phyloP scores from a whole-genome alignment of 1,284 basidiomycete genomes.

The Porogramme epimiltina region DNA sequence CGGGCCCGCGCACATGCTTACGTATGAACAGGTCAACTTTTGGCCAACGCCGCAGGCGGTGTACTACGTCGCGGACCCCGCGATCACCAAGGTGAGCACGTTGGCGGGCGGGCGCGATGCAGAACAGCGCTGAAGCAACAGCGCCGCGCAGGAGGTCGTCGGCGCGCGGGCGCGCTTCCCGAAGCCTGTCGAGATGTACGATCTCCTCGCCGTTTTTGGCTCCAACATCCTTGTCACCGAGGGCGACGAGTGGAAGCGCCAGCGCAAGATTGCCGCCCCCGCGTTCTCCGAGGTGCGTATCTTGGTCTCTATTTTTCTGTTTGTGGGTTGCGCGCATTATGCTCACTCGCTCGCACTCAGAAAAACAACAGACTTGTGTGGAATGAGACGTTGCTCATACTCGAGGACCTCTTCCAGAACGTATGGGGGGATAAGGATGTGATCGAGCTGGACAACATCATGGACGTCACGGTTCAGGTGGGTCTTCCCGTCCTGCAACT shows the following conservation, averaged over 20 bases:
- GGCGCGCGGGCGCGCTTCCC: slow-evolving; percentile 32
- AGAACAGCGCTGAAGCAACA: background rate
- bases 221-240: slow-evolving; percentile 60
- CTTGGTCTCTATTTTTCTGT: too few relatives aligned
- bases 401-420: slow-evolving; percentile 39
- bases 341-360: slow-evolving; percentile 2
- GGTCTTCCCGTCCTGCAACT: too few relatives aligned
- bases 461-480: slow-evolving; percentile 50
- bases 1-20: background rate
- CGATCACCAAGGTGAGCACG: slow-evolving; percentile 19
- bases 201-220: slow-evolving; percentile 41
- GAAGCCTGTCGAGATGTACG: slow-evolving; percentile 37
- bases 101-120: background rate
- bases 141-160: slow-evolving; percentile 20
- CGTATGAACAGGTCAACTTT: slow-evolving; percentile 8
- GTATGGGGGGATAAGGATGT: slow-evolving; percentile 37
- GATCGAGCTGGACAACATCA: slow-evolving; percentile 33
- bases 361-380: slow-evolving; percentile 59
- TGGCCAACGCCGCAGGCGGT: slow-evolving; percentile 3
- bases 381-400: slow-evolving; percentile 50
- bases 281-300: slow-evolving; percentile 42
- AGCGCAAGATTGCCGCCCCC: slow-evolving; percentile 48
- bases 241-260: slow-evolving; percentile 62
- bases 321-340: too few relatives aligned
- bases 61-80: slow-evolving; percentile 24